A percentile compares a stretch with the other conserved stretches of the same genome.
These are phyloP conservation scores for Penicillium steckii DNA, from an alignment of 495 filamentous ascomycete species.

Conservation along the genomic window DNA sequence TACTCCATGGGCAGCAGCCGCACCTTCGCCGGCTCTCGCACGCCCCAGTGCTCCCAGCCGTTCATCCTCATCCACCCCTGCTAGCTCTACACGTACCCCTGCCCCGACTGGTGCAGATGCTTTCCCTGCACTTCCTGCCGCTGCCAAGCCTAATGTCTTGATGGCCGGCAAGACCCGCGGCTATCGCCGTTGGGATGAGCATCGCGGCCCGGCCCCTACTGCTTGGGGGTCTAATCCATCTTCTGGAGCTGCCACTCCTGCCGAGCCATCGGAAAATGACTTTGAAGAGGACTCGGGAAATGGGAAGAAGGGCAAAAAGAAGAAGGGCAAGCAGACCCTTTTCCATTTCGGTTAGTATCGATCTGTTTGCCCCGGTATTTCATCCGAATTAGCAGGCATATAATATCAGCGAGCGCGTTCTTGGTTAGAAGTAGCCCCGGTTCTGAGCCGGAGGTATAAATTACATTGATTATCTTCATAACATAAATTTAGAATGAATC, in stretches of 20 bases:
- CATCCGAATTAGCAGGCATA: background rate
- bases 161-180: conserved; percentile 77
- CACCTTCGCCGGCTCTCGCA: conserved; percentile 29
- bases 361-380: background rate
- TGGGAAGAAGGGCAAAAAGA: conserved; percentile 71
- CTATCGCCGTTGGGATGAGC: conserved; percentile 66
- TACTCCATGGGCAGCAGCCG: conserved; percentile 49
- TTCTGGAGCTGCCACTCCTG: conserved; percentile 24
- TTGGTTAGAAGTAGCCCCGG: background rate
- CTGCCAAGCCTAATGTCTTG: conserved; percentile 72
- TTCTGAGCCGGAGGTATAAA: no score
- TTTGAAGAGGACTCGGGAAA: conserved; percentile 38
- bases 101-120: conserved; percentile 34
- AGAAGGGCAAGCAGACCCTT: conserved; percentile 78
- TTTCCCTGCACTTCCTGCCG: conserved; percentile 80
- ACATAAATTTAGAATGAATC: no score
- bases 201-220: conserved; percentile 34
- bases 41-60: conserved; percentile 30
- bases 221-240: conserved; percentile 44
- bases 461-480: no score
- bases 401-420: background rate
- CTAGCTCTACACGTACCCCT: conserved; percentile 13
- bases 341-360: conserved; percentile 50
- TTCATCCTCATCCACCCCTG: conserved; percentile 20
- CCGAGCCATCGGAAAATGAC: conserved; percentile 25